A percentile compares a stretch with the other conserved stretches of the same genome.
phyloP scores from a whole-genome alignment of 1,284 basidiomycete species.

The Athelia sp. region DNA sequence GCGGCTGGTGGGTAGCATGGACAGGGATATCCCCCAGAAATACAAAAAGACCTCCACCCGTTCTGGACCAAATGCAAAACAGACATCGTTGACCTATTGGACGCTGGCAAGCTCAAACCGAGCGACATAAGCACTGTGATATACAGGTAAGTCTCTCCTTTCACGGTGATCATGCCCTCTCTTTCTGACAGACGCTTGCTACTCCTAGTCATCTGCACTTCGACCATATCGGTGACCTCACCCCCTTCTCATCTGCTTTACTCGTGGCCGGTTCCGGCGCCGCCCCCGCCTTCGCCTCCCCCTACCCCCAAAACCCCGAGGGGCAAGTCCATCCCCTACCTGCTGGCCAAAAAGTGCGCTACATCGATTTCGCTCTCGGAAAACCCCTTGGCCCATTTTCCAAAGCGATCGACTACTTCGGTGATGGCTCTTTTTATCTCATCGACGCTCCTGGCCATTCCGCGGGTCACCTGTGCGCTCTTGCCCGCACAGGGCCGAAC shows the following conservation, averaged over 20 bases:
- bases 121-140: conserved; percentile 10
- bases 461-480: conserved; percentile 46
- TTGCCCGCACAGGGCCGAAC: conserved; percentile 31
- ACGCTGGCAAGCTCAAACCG: conserved; percentile 5
- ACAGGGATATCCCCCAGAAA: conserved; percentile 4
- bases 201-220: conserved; percentile 23
- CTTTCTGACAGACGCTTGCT: not conserved
- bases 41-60: conserved; percentile 3
- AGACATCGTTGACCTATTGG: conserved; percentile 12
- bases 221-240: conserved; percentile 27
- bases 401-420: conserved; percentile 45
- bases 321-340: conserved; percentile 1
- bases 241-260: conserved; percentile 18
- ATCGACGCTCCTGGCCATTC: conserved; percentile 54
- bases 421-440: conserved; percentile 53
- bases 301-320: conserved; percentile 18
- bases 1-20: not conserved
- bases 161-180: no score
- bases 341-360: not conserved
- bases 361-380: not conserved
- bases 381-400: conserved; percentile 46
- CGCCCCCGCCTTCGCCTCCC: conserved; percentile 9
- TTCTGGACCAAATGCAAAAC: not conserved
- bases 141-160: conserved; percentile 9
- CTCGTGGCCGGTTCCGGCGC: conserved; percentile 22